Evolutionary conservation across 345 rosid genomes (phyloP).

Genomic region (Iberis pinnata): DNA sequence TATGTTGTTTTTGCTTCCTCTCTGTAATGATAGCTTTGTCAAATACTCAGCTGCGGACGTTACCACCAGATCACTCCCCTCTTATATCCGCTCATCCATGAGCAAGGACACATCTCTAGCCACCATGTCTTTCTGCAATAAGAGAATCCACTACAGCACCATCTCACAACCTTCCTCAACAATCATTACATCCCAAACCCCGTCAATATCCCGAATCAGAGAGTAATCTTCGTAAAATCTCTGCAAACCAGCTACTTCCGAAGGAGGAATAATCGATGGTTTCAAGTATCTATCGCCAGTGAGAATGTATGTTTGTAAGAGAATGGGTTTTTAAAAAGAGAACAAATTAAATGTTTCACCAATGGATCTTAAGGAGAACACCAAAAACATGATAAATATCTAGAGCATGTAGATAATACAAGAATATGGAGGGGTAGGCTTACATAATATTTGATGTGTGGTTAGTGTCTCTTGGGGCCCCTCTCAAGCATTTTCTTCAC

Average conservation of each 20-base stretch:
- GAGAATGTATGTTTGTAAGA: constrained; percentile 10
- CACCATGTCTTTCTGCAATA: constrained; percentile 49
- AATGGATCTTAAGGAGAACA: neutral
- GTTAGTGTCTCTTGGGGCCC: no score
- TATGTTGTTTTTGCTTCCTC: constrained; percentile 82
- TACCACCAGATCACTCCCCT: constrained; percentile 51
- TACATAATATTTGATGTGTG: no score
- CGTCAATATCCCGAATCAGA: constrained; percentile 69
- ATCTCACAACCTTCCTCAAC: constrained; percentile 62
- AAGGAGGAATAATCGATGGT: constrained; percentile 70
- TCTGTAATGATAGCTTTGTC: constrained; percentile 53
- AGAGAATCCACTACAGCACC: constrained; percentile 54
- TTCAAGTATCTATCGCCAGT: constrained; percentile 74
- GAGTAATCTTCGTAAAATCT: constrained; percentile 63
- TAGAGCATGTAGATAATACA: no score
- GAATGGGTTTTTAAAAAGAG: no score
- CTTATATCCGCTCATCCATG: constrained; percentile 23
- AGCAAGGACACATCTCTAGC: constrained; percentile 28
- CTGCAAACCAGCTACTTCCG: constrained; percentile 47
- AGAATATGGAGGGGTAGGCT: no score
- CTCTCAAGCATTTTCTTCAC: no score
- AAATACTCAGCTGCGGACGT: constrained; percentile 70
- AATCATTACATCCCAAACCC: constrained; percentile 71
- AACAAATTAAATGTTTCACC: neutral
- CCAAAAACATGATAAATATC: no score